Evolutionary conservation across 176 grass and related monocot species (phyloP), one percentile per base, ranked within the genome.

Genomic region (Carex scoparia): DNA sequence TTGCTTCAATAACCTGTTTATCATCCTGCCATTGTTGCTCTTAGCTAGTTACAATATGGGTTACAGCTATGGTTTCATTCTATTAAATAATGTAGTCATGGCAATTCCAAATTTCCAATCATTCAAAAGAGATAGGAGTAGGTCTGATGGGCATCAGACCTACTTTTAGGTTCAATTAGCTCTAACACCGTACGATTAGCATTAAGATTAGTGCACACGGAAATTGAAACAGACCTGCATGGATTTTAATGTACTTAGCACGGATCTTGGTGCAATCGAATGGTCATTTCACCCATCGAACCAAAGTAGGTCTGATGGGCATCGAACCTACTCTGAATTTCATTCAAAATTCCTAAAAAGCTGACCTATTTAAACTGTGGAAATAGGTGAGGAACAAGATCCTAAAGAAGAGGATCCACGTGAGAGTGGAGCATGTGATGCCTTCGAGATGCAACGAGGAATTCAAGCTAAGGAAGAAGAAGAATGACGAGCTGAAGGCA

Each of bases 371-470:
- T 70, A 9, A 40, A 70, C 42, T 69, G 37, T 70, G 35, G 13
- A 57, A 78, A 57, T 74, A 94, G 92, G 92, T 94, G 13, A 75
- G 88, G 31, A 87, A 87, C 40, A 88, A 84, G 63, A 90, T 94
- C 33, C 88, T 94, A 78, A 88, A 35, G 62, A 94, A 94, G 81
- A 87, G 92, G 42, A 94, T 94, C 31, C 92, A 94, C 15, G 90
- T 94, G 81, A 85, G 92, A 2, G 86, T 94, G 11, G 92, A 94
- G 65, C 92, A 94, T 1, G 90, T 92, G 28, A 82, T 82, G 48
- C 92, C 90, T 2, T 94, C 92, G 10, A 85, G 92, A 30, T 94
- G 92, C 37, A 88, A 86, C 0, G 92, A 94, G 84, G 92, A 94
- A 80, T 92, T 94, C 76, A 81, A 87, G 23, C 61, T 85, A 84